Evolutionary conservation across 2,329 filamentous ascomycete genomes (phyloP), one percentile per base, ranked within the genome.

Genomic region (Akanthomyces lecanii): DNA sequence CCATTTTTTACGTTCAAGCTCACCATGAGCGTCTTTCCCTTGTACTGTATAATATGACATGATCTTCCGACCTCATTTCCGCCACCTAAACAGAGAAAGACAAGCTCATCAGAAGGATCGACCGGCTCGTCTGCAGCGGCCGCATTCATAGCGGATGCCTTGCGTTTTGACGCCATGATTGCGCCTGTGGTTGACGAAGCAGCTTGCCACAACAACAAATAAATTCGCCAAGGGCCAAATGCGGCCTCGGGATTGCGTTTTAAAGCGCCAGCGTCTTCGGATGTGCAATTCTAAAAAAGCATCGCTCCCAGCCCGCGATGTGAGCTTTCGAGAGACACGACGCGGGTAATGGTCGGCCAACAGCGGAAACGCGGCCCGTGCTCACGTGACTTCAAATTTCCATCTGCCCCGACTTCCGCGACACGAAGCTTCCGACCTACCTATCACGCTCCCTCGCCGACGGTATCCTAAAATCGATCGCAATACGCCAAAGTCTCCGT

Each of bases 21-120:
- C 80, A 96, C 92, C 95, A 99, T 99, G 69, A 99, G 92, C 6
- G 94, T 98, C 78, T 99, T 99, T 66, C 95, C 95, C 78, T 98
- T 99, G 84, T 99, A 99, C 73, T 98, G 92, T 65, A 99, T 88
- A 70, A 99, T 97, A 74, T 99, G 95, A 76, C 95, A 98, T 68
- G 95, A 98, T 68, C 95, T 85, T 61, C 95, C 95, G 66, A 99
- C 95, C 78, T 99, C 95, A 75, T 97, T 98, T 69, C 95, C 95
- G 65, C 95, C 95, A 65, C 95, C 95, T 44, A 99, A 81, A 71
- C 92, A 96, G 61, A 97, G 84, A 72, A 99, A 99, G 79, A 92
- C 90, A 64, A 99, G 85, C 80, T 98, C 92, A 73, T 99, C 95
- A 1, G 92, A 86, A 5, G 95, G 92, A 71, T 98, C 94, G 64